Percentiles rank a stretch among this genome's conserved stretches.
Conservation (phyloP, 2,329 filamentous ascomycete genomes). For the Scedosporium apiospermum region DNA sequence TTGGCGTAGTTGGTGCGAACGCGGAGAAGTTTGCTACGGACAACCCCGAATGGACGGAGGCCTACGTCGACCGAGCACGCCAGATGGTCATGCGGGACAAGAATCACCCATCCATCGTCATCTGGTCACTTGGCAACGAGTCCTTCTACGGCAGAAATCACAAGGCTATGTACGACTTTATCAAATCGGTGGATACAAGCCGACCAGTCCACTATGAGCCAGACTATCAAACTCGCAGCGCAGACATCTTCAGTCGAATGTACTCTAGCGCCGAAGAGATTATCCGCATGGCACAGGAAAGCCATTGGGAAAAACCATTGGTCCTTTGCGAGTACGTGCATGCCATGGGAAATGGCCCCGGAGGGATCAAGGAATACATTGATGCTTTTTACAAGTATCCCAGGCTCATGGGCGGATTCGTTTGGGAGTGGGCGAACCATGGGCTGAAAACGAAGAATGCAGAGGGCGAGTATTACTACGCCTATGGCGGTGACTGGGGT, state of each 20-base stretch:
- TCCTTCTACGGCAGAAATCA: slow-evolving; percentile 62
- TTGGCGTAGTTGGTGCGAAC: slow-evolving; percentile 19
- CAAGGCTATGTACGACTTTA: slow-evolving; percentile 56
- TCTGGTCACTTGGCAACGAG: slow-evolving; percentile 67
- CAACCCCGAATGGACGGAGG: slow-evolving; percentile 50
- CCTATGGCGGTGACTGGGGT: slow-evolving; percentile 53
- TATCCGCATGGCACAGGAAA: slow-evolving; percentile 27
- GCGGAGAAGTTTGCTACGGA: slow-evolving; percentile 44
- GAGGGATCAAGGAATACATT: slow-evolving; percentile 57
- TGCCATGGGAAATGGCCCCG: slow-evolving; percentile 66
- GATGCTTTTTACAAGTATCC: slow-evolving; percentile 49
- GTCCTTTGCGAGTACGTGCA: slow-evolving; percentile 46
- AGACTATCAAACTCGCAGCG: slow-evolving; percentile 45
- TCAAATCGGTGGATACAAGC: slow-evolving; percentile 45
- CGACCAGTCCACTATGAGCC: slow-evolving; percentile 58
- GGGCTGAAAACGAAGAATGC: slow-evolving; percentile 32
- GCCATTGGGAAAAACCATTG: slow-evolving; percentile 44
- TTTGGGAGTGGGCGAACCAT: slow-evolving; percentile 58
- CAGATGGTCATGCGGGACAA: slow-evolving; percentile 53
- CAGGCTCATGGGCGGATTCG: slow-evolving; percentile 49
- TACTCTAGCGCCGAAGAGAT: slow-evolving; percentile 45
- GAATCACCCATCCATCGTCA: slow-evolving; percentile 55
- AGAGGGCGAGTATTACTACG: slow-evolving; percentile 38
- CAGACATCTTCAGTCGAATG: slow-evolving; percentile 59
- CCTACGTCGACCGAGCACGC: slow-evolving; percentile 57